phyloP scores from a whole-genome alignment of 805 yeast genomes.

The Metschnikowia aberdeeniae region DNA sequence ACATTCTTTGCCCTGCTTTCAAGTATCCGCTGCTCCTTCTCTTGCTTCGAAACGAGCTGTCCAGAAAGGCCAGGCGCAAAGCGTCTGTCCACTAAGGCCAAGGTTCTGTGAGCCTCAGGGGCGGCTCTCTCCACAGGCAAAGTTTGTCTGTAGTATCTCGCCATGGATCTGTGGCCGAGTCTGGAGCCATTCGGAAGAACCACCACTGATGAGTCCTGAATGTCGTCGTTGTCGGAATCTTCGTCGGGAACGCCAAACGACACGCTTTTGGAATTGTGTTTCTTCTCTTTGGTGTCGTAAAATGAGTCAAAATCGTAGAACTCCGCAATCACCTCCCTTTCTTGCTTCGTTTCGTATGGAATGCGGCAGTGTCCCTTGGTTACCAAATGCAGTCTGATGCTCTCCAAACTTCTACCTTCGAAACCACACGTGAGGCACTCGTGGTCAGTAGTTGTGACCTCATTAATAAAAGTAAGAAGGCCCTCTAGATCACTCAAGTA shows the following conservation, averaged over 20 bases:
- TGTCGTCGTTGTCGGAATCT: slow-evolving; percentile 15
- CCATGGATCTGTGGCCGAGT: slow-evolving; percentile 77
- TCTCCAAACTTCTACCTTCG: slow-evolving; percentile 36
- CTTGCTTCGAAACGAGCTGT: slow-evolving; percentile 29
- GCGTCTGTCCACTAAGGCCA: slow-evolving; percentile 69
- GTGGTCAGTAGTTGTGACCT: slow-evolving; percentile 34
- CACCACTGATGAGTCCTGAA: slow-evolving; percentile 20
- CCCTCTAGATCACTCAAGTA: slow-evolving; percentile 37
- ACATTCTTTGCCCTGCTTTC: slow-evolving; percentile 23
- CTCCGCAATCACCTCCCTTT: slow-evolving; percentile 30
- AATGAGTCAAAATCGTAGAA: slow-evolving; percentile 32
- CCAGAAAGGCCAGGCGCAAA: slow-evolving; percentile 35
- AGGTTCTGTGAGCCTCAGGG: slow-evolving; percentile 66
- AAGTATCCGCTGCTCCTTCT: slow-evolving; percentile 24
- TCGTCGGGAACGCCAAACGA: slow-evolving; percentile 23
- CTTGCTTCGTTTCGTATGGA: slow-evolving; percentile 44
- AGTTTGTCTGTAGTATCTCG: slow-evolving; percentile 68
- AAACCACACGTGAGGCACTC: slow-evolving; percentile 46
- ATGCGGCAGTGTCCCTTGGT: slow-evolving; percentile 44
- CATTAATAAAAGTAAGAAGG: slow-evolving; percentile 35
- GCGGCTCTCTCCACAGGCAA: slow-evolving; percentile 26
- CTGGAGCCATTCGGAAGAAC: slow-evolving; percentile 73
- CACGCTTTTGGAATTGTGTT: slow-evolving; percentile 21
- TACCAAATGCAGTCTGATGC: slow-evolving; percentile 41
- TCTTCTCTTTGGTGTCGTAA: slow-evolving; percentile 15